Evolutionary conservation across 2,329 filamentous ascomycete genomes (phyloP), one percentile per base, ranked within the genome.

Genomic region (Penicillium polonicum): DNA sequence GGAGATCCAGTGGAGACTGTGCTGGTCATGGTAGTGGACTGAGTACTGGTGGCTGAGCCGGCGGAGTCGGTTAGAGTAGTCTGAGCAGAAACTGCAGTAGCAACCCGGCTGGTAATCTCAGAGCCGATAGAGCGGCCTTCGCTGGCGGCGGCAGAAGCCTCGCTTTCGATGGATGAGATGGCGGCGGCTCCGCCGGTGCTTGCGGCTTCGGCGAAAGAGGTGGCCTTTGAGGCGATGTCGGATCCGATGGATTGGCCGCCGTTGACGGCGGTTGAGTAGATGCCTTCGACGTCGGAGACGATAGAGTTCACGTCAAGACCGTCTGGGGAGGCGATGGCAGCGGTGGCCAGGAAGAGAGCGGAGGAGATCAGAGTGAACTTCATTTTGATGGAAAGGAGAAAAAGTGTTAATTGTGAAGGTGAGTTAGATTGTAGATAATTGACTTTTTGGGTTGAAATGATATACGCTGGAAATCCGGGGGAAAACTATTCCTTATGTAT

Each of bases 291-390:
- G 0, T 48, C 49, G n/a, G 63, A 60, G 58, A 68, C 35, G 59
- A 66, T 61, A 27, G 55, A 36, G 58, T 57, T 58, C 41, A 68
- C 33, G 33, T 60, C 59, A 55, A 52, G 13, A 43, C 52, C 52
- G 19, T 62, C 52, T 21, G 67, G 58, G 43, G 60, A 25, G 36
- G 67, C 62, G 41, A 69, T 46, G 61, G 64, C 60, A 49, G 61
- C 58, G 25, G 63, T 56, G 59, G 65, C 61, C 50, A 68, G 55
- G 59, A 69, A 56, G 54, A 71, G 62, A 36, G 60, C 45, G 35
- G 68, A 68, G 58, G 64, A 54, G 56, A 70, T 46, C 39, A 65
- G 49, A 48, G 64, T 64, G 62, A 69, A 64, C 57, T 71, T 68
- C 70, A 72, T 72, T 60, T 41, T 64, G 61, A n/a, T 27, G 23